Evolutionary conservation across 768 basidiomycete genomes (phyloP).

Genomic region (Boletus sensibilis): DNA sequence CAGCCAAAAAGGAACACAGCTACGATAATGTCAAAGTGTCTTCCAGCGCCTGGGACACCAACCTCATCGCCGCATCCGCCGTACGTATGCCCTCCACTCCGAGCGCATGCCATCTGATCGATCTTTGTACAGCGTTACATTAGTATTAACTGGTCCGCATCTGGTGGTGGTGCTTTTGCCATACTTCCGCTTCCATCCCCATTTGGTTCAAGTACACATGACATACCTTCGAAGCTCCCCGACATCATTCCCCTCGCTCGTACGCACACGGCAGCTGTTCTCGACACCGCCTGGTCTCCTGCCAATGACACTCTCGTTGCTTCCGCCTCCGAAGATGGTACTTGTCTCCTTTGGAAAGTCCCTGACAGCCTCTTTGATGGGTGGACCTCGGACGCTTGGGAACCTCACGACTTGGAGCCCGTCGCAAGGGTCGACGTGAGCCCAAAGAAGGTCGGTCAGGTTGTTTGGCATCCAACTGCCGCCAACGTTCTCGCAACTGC

Average conservation of each 20-base stretch:
- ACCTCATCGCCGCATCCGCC: conserved; percentile 81
- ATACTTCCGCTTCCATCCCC: conserved; percentile 84
- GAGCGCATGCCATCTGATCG: not conserved
- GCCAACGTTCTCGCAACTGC: conserved; percentile 79
- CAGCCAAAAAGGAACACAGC: conserved; percentile 79
- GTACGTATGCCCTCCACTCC: conserved; percentile 38
- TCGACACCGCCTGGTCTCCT: conserved; percentile 97
- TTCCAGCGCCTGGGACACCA: conserved; percentile 95
- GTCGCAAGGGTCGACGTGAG: conserved; percentile 77
- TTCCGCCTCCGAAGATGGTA: conserved; percentile 92
- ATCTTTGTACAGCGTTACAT: conserved; percentile 63
- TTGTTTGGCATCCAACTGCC: conserved; percentile 91
- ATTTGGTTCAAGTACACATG: conserved; percentile 49
- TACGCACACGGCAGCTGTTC: conserved; percentile 77
- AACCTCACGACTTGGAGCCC: conserved; percentile 80
- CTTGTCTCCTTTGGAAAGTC: conserved; percentile 90
- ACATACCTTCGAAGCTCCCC: conserved; percentile 76
- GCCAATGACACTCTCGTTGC: conserved; percentile 90
- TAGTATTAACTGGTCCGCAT: conserved; percentile 92
- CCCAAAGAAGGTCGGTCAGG: conserved; percentile 89
- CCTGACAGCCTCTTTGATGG: conserved; percentile 65
- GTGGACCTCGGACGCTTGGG: conserved; percentile 85
- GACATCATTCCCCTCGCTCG: conserved; percentile 91
- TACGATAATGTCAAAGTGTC: conserved; percentile 85
- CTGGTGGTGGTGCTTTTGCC: conserved; percentile 92